A percentile compares a stretch with the other conserved stretches of the same genome.
Evolutionary conservation across 2,329 filamentous ascomycete species (phyloP).

Genomic region (Calonectria pteridis): DNA sequence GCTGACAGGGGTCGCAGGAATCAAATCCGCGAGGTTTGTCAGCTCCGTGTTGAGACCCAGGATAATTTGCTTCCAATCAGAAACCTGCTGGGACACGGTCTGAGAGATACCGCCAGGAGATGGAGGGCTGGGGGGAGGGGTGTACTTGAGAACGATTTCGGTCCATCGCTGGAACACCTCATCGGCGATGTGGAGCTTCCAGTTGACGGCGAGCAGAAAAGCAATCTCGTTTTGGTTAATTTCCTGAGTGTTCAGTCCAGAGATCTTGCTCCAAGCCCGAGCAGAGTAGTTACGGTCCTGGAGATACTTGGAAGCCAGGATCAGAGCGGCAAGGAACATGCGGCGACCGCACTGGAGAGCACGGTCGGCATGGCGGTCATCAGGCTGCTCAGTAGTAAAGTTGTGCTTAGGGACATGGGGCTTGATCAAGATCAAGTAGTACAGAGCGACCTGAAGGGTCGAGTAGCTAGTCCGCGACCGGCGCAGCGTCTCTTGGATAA

Average conservation of each 20-base stretch:
- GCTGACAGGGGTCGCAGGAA: conserved; percentile 49
- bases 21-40: conserved; percentile 69
- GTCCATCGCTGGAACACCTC: conserved; percentile 93
- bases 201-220: conserved; percentile 90
- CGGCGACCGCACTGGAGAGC: conserved; percentile 95
- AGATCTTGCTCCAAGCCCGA: conserved; percentile 98
- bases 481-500: conserved; percentile 96
- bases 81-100: conserved; percentile 59
- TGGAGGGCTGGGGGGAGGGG: conserved; percentile 75
- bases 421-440: conserved; percentile 96
- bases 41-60: conserved; percentile 68
- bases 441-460: conserved; percentile 94
- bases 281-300: conserved; percentile 99
- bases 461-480: conserved; percentile 97
- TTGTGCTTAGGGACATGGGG: conserved; percentile 85
- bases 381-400: conserved; percentile 87
- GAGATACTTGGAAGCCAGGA: conserved; percentile 96
- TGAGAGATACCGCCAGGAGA: conserved; percentile 63
- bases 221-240: conserved; percentile 98
- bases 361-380: conserved; percentile 78
- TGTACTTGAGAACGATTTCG: conserved; percentile 89
- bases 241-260: conserved; percentile 90
- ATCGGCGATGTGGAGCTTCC: conserved; percentile 95
- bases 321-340: conserved; percentile 96
- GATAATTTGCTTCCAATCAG: conserved; percentile 71